Base-by-base conservation (phyloP, 2,329 filamentous ascomycete species). In the Sclerotinia spermophila region DNA sequence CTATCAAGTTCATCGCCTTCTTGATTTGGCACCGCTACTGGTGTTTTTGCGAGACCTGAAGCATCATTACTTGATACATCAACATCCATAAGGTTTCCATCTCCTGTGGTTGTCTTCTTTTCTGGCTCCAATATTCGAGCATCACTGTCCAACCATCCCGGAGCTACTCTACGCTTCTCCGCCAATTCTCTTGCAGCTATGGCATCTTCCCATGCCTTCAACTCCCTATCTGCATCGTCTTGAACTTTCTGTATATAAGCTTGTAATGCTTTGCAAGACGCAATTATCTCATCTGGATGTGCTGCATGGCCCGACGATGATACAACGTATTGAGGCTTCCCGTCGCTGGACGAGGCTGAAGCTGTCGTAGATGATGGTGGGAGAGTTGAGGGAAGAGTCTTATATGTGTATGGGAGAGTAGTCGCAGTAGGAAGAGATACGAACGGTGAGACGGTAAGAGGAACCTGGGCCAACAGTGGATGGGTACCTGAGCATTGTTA, bases 381-480 rank as follows among this genome's bases (percentile, higher is more conserved):
- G 0, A 98, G 87, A 2, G 93, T 92, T 0, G 93, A 95, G 0
- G 95, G 93, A 79, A 98, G 90, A 17, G 89, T 87, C 79, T 94
- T 95, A 86, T 97, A 98, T 76, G 93, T 97, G 84, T 98, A 98
- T 35, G 96, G 95, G 11, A 99, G 88, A 0, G 94, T 97, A 30
- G 94, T 92, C 38, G 95, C 91, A 42, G 92, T 91, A 17, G 96
- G 96, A 44, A 99, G 90, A 72, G 91, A 92, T 77, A 98, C 89
- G 83, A 97, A 97, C 38, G 96, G 96, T 4, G 95, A 97, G 59
- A 98, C 94, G 65, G 94, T 96, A 69, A 99, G 84, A 42, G 96
- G 94, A 55, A 98, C 89, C 82, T 99, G 96, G 75, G 94, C 92
- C 61, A 99, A 89, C 74, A 97, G 88, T 24, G 91, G 92, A 82